Evolutionary conservation across 2,329 filamentous ascomycete genomes (phyloP).

Genomic region (Ophiocordyceps camponoti-floridani): DNA sequence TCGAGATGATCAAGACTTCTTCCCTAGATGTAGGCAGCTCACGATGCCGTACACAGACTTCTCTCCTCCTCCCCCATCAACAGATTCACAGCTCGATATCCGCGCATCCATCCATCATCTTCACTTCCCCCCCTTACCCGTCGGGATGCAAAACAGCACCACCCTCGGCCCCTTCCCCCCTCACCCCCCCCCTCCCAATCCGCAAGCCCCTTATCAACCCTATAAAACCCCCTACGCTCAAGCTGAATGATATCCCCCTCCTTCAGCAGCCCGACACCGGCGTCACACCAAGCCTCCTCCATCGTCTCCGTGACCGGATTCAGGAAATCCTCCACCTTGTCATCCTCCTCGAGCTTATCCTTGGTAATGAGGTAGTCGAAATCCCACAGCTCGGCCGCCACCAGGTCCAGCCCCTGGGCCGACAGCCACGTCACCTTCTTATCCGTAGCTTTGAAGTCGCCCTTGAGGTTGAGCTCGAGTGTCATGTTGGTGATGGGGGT

Average conservation of each 20-base stretch:
- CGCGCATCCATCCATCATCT: background rate
- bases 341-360: conserved; percentile 81
- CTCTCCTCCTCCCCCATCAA: no score
- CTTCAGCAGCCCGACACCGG: conserved; percentile 61
- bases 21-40: no score
- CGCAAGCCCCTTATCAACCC: conserved; percentile 51
- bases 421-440: conserved; percentile 96
- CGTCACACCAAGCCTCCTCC: conserved; percentile 61
- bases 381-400: conserved; percentile 75
- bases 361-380: conserved; percentile 94
- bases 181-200: conserved; percentile 33
- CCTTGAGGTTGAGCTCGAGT: conserved; percentile 75
- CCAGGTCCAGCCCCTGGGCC: conserved; percentile 53
- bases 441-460: conserved; percentile 85
- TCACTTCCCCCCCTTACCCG: conserved; percentile 17
- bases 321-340: conserved; percentile 68
- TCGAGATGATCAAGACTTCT: no score
- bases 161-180: conserved; percentile 27
- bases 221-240: conserved; percentile 82
- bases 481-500: conserved; percentile 51
- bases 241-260: conserved; percentile 88
- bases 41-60: no score
- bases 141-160: conserved; percentile 39
- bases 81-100: no score
- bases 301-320: conserved; percentile 59